Percentiles rank a stretch among this genome's conserved stretches.
phyloP scores from a whole-genome alignment of 2,329 filamentous ascomycete genomes.

The Exophiala lecanii-corni region DNA sequence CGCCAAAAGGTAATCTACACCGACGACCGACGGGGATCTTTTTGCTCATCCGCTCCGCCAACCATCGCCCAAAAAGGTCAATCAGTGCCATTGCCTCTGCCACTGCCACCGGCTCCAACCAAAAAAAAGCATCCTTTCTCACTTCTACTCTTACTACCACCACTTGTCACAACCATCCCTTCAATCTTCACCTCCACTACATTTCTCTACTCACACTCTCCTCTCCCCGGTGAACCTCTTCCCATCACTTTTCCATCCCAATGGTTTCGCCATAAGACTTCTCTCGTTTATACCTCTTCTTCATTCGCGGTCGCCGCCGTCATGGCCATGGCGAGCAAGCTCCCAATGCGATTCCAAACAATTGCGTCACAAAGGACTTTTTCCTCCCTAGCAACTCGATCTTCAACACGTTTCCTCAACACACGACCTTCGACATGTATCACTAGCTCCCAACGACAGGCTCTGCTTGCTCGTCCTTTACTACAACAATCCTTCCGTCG shows the following conservation, averaged over 20 bases:
- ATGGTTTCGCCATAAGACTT: slow-evolving; percentile 3
- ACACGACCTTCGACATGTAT: slow-evolving; percentile 8
- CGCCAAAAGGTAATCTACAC: too few relatives aligned
- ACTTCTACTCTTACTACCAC: not conserved
- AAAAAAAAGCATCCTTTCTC: not conserved
- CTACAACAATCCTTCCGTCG: slow-evolving; percentile 41
- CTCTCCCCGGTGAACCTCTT: too few relatives aligned
- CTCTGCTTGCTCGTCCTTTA: slow-evolving; percentile 19
- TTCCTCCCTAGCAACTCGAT: slow-evolving; percentile 6
- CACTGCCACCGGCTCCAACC: not conserved
- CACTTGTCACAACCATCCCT: not conserved
- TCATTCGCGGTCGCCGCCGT: not conserved
- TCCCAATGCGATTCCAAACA: slow-evolving; percentile 18
- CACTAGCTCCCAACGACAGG: slow-evolving; percentile 5
- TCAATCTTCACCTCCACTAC: not conserved
- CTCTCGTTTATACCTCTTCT: slow-evolving; percentile 3
- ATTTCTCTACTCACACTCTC: not conserved
- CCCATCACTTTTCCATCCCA: not conserved
- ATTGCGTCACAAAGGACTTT: slow-evolving; percentile 21
- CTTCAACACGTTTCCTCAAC: slow-evolving; percentile 8
- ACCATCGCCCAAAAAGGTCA: too few relatives aligned
- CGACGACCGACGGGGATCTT: too few relatives aligned
- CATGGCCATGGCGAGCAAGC: slow-evolving; percentile 24
- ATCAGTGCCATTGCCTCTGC: too few relatives aligned
- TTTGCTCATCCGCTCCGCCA: too few relatives aligned